Evolutionary conservation across 2,329 filamentous ascomycete genomes (phyloP).

Genomic region (Fusarium equiseti): DNA sequence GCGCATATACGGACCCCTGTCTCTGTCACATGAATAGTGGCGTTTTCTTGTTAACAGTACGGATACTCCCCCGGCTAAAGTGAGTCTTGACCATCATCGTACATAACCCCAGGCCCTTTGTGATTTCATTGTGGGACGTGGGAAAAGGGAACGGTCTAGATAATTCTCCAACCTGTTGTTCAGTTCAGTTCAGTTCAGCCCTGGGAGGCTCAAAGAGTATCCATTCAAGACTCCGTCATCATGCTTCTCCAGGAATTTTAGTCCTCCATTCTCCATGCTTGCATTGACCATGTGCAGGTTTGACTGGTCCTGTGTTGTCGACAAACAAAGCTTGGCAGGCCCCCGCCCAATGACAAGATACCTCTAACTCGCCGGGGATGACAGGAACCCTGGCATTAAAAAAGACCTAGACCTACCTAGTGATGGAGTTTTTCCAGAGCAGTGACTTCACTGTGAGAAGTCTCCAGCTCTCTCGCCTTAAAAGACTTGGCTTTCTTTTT

Average conservation of each 20-base stretch:
- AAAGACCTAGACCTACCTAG: not conserved
- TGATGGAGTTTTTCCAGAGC: not conserved
- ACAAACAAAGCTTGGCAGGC: conserved; percentile 38
- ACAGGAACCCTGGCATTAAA: conserved; percentile 27
- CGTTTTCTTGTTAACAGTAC: not conserved
- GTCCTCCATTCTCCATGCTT: conserved; percentile 35
- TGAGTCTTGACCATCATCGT: conserved; percentile 19
- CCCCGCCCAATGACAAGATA: conserved; percentile 16
- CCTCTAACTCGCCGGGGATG: conserved; percentile 29
- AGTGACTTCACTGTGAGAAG: not conserved
- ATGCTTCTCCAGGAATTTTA: conserved; percentile 27
- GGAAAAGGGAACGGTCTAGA: not conserved
- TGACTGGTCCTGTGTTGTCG: conserved; percentile 38
- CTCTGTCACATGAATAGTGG: conserved; percentile 2
- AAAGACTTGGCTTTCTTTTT: conserved; percentile 18
- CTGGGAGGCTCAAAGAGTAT: conserved; percentile 2
- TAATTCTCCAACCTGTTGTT: not conserved
- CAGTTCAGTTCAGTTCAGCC: not conserved
- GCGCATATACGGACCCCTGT: conserved; percentile 20
- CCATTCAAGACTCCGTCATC: conserved; percentile 22
- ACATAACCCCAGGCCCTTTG: conserved; percentile 4
- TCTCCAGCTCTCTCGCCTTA: not conserved
- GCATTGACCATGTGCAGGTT: conserved; percentile 41
- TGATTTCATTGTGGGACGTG: conserved; percentile 10
- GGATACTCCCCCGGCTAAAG: conserved; percentile 4